These are phyloP conservation scores for Colletotrichum siamense DNA, from an alignment of 2,329 filamentous ascomycete genomes.

Conservation along the genomic window DNA sequence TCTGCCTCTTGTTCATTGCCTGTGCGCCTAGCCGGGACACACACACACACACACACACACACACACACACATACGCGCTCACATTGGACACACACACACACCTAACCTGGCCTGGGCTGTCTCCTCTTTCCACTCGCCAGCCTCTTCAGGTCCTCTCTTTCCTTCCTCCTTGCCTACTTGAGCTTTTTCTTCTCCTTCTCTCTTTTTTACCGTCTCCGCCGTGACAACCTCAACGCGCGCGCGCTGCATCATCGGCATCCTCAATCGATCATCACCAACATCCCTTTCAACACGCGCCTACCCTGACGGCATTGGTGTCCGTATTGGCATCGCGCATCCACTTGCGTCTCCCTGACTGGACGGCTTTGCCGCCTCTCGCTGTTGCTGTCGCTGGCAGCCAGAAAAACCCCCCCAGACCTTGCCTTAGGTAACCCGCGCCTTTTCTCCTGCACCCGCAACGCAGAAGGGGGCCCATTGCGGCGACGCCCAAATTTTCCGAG, in stretches of 20 bases:
- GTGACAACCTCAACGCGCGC: slow-evolving; percentile 19
- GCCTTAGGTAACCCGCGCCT: slow-evolving; percentile 12
- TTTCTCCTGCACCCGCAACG: not conserved
- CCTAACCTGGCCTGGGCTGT: not conserved
- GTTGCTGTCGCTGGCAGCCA: slow-evolving; percentile 5
- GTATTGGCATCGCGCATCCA: slow-evolving; percentile 12
- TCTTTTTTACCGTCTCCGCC: slow-evolving; percentile 6
- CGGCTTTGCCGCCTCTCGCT: slow-evolving; percentile 11
- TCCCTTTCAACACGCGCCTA: not conserved
- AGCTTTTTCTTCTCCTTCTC: slow-evolving; percentile 13
- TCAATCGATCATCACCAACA: not conserved
- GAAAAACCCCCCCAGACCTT: slow-evolving; percentile 3
- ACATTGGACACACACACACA: not conserved
- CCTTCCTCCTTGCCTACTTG: slow-evolving; percentile 14
- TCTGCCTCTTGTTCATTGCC: not conserved
- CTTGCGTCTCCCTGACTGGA: slow-evolving; percentile 11
- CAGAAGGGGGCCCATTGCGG: slow-evolving; percentile 14
- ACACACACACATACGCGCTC: not conserved
- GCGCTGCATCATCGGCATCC: not conserved
- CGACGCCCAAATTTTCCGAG: slow-evolving; percentile 16
- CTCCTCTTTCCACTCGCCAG: slow-evolving; percentile 21
- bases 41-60: not conserved
- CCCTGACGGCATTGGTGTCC: not conserved
- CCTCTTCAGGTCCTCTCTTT: slow-evolving; percentile 18
- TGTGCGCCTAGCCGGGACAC: not conserved